Evolutionary conservation across 306 rosid genomes (phyloP), one percentile per base, ranked within the genome.

Genomic region (Begonia masoniana): DNA sequence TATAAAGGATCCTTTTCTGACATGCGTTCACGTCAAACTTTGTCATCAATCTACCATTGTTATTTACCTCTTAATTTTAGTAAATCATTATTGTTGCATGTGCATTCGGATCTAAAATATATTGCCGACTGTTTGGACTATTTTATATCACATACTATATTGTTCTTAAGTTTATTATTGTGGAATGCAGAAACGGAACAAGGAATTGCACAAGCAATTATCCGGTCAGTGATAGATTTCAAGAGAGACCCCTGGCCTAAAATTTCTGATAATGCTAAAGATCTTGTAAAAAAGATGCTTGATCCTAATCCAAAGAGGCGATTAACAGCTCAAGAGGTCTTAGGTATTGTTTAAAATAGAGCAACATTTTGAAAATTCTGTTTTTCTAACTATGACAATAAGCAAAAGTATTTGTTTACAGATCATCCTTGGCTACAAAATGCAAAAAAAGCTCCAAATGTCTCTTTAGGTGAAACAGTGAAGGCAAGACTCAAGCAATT

Each of bases 391-490:
- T 10, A 10, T 45, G n/a, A 10, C 2, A 12, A 12, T 45, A 45
- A 45, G 49, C 13, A 45, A 10, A 45, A 51, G 14, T 59, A 3
- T 41, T 12, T 19, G 56, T 7, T 50, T 59, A 63, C 59, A 78
- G 84, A 71, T 52, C 84, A 78, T 71, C 71, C 81, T 11, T 78
- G 84, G 84, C 3, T 78, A 59, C 81, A 55, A 57, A 74, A 78
- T 58, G 81, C 81, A 58, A 74, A 78, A 61, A 78, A 74, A 56
- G 84, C 84, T 47, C 81, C 84, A 54, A 74, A 78, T 65, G 81
- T 78, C 41, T 66, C 81, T 26, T 68, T 78, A 52, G 84, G 84
- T 4, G 84, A 78, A 65, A 74, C 76, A 52, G 84, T 78, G 59
- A 74, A 72, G 68, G 81, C 84, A 45, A 74, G 84, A 64, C 71